These are phyloP conservation scores for Ogataea chonburiensis DNA, from an alignment of 805 yeast species.

Conservation along the genomic window DNA sequence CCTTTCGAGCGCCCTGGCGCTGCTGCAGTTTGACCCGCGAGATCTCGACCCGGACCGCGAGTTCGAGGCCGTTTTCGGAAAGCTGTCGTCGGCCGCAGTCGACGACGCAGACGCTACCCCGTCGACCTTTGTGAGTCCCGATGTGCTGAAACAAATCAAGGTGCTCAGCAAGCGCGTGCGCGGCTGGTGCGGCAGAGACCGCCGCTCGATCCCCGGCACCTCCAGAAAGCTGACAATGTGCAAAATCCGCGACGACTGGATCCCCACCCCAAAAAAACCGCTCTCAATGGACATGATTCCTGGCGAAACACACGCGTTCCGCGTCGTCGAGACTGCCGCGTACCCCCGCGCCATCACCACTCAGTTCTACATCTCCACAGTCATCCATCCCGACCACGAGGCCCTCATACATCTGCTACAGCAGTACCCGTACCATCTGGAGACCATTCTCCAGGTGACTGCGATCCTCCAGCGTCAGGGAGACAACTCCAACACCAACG, in stretches of 20 bases:
- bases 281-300: constrained; percentile 56
- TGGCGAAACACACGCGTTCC: constrained; percentile 45
- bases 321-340: constrained; percentile 39
- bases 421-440: constrained; percentile 69
- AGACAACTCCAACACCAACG: constrained; percentile 67
- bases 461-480: constrained; percentile 75
- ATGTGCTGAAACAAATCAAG: constrained; percentile 61
- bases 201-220: constrained; percentile 71
- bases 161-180: constrained; percentile 55
- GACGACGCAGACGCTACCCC: constrained; percentile 78
- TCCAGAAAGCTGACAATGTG: constrained; percentile 65
- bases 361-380: constrained; percentile 55
- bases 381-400: constrained; percentile 78
- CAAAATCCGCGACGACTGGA: constrained; percentile 75
- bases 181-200: constrained; percentile 85
- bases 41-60: constrained; percentile 77
- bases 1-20: constrained; percentile 38
- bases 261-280: constrained; percentile 66
- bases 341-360: constrained; percentile 40
- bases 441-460: constrained; percentile 76
- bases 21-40: constrained; percentile 46
- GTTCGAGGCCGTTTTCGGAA: constrained; percentile 67
- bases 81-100: constrained; percentile 61
- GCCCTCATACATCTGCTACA: constrained; percentile 58
- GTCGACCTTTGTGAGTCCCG: constrained; percentile 67